Conservation (phyloP, 805 yeast genomes). For the Yamadazyma nakazawae region DNA sequence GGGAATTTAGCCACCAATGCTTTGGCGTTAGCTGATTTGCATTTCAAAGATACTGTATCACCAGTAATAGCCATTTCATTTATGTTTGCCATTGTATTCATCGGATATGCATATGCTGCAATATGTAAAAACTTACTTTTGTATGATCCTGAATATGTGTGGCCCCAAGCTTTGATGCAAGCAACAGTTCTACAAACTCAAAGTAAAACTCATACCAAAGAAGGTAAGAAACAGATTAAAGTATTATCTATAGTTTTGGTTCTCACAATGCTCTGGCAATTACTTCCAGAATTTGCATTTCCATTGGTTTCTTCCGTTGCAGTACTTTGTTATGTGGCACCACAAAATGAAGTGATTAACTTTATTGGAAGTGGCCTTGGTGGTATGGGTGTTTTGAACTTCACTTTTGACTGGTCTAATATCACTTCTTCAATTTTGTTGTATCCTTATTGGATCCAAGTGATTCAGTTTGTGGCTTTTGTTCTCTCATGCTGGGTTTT, state of each 20-base stretch:
- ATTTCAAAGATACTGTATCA: constrained; percentile 36
- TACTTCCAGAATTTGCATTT: constrained; percentile 47
- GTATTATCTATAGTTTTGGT: constrained; percentile 34
- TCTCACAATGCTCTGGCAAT: constrained; percentile 43
- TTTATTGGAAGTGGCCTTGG: constrained; percentile 53
- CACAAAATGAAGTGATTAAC: constrained; percentile 35
- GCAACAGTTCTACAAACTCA: constrained; percentile 41
- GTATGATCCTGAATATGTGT: constrained; percentile 47
- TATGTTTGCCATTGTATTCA: constrained; percentile 52
- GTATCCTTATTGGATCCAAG: constrained; percentile 52
- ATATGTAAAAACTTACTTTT: constrained; percentile 44
- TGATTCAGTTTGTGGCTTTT: constrained; percentile 47
- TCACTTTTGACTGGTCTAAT: constrained; percentile 52
- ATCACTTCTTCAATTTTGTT: constrained; percentile 49
- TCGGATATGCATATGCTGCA: constrained; percentile 53
- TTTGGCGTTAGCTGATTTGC: constrained; percentile 44
- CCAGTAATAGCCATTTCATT: constrained; percentile 39
- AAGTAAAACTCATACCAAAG: constrained; percentile 8
- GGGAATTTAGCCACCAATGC: constrained; percentile 50
- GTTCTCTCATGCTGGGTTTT: constrained; percentile 46
- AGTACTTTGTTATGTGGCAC: constrained; percentile 48
- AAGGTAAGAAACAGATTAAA: constrained; percentile 28
- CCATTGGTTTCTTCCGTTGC: constrained; percentile 51
- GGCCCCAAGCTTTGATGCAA: constrained; percentile 55
- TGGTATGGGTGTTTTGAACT: constrained; percentile 48